These are phyloP conservation scores for Cavenderia fasciculata DNA, from an alignment of 78 protist genomes.

Conservation along the genomic window DNA sequence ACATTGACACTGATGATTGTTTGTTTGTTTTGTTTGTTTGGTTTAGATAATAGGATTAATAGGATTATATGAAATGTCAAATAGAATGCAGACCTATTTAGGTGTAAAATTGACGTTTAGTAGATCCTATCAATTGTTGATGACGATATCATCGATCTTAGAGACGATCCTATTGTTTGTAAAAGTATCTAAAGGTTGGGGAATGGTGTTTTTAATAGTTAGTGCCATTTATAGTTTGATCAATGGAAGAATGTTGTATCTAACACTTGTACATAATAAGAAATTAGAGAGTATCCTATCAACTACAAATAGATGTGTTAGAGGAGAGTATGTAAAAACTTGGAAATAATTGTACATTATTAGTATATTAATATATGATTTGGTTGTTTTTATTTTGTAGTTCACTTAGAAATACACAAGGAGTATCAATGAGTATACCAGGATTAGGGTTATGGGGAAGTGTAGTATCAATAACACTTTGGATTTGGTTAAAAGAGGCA, in stretches of 20 bases:
- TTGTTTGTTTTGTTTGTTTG: too few species aligned
- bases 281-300: constrained; percentile 32
- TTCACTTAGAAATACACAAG: constrained; percentile 23
- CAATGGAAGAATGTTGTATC: constrained; percentile 53
- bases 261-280: constrained; percentile 68
- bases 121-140: constrained; percentile 44
- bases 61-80: constrained; percentile 45
- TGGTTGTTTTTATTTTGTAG: too few species aligned
- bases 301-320: not conserved
- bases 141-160: constrained; percentile 45
- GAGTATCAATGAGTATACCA: constrained; percentile 41
- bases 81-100: constrained; percentile 54
- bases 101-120: constrained; percentile 70
- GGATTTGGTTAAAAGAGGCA: constrained; percentile 70
- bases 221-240: constrained; percentile 40
- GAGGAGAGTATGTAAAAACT: constrained; percentile 6
- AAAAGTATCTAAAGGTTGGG: constrained; percentile 58
- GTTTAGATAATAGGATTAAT: constrained; percentile 12
- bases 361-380: too few species aligned
- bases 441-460: constrained; percentile 64
- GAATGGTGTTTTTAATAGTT: constrained; percentile 42
- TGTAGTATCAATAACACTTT: constrained; percentile 41
- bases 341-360: not conserved
- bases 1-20: not conserved
- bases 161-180: constrained; percentile 49